A percentile compares a stretch with the other conserved stretches of the same genome.
Conservation (phyloP, 176 grass and related monocot species). For the Carex scoparia region DNA sequence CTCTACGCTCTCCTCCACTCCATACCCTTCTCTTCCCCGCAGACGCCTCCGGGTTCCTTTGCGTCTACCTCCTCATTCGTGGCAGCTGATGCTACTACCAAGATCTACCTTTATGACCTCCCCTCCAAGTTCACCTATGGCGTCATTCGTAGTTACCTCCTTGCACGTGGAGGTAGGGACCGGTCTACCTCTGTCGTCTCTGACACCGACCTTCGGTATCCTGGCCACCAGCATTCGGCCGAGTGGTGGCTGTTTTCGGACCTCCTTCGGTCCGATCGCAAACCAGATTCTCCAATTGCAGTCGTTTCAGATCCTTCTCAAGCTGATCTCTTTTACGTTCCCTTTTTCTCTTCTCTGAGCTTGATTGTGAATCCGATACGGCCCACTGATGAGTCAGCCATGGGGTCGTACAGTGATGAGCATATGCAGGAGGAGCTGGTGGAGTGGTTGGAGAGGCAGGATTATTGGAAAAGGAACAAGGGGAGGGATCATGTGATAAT, state of each 20-base stretch:
- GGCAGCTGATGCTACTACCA: constrained; percentile 27
- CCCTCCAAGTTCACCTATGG: constrained; percentile 72
- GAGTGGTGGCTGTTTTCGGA: constrained; percentile 85
- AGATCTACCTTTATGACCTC: constrained; percentile 77
- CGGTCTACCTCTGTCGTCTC: constrained; percentile 7
- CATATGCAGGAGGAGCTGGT: constrained; percentile 76
- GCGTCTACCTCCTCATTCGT: neutral
- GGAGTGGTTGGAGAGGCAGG: constrained; percentile 61
- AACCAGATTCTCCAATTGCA: constrained; percentile 31
- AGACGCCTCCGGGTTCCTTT: constrained; percentile 6
- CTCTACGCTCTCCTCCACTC: constrained; percentile 30
- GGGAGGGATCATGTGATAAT: constrained; percentile 88
- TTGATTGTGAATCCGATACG: constrained; percentile 86
- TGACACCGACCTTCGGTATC: constrained; percentile 49
- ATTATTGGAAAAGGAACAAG: constrained; percentile 56
- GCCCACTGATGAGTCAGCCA: constrained; percentile 15
- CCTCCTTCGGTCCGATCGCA: constrained; percentile 33
- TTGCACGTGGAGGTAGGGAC: constrained; percentile 28
- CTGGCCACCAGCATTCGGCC: constrained; percentile 83
- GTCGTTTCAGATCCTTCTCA: constrained; percentile 52
- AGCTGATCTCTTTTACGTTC: constrained; percentile 92
- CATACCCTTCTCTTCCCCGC: constrained; percentile 13
- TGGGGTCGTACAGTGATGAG: constrained; percentile 59
- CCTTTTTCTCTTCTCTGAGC: constrained; percentile 95
- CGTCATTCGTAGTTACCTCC: constrained; percentile 64